Percentiles rank a stretch among this genome's conserved stretches.
Conservation (phyloP, 1,284 basidiomycete genomes). For the Volvariella surrecta region DNA sequence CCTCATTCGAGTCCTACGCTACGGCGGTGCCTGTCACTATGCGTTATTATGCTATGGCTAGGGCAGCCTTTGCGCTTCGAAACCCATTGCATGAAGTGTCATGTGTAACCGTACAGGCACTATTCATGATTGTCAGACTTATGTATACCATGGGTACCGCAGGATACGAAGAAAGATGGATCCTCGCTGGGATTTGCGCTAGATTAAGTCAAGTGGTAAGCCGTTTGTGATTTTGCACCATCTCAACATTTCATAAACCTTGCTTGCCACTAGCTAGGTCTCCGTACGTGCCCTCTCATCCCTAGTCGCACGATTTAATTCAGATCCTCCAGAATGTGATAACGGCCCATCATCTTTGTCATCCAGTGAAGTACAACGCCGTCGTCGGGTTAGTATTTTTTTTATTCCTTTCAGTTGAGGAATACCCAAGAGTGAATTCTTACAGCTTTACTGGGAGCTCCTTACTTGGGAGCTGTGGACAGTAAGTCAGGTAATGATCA, state of each 20-base stretch:
- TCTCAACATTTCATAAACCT: slow-evolving; percentile 2
- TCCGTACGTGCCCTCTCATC: slow-evolving; percentile 30
- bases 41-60: slow-evolving; percentile 34
- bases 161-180: slow-evolving; percentile 37
- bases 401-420: neutral
- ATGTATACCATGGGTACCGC: slow-evolving; percentile 34
- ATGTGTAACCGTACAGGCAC: slow-evolving; percentile 35
- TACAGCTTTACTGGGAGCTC: slow-evolving; percentile 46
- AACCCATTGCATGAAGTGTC: slow-evolving; percentile 35
- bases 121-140: slow-evolving; percentile 38
- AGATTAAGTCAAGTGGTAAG: slow-evolving; percentile 37
- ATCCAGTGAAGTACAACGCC: slow-evolving; percentile 40
- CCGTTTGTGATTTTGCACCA: slow-evolving; percentile 2
- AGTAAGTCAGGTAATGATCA: slow-evolving; percentile 21
- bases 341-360: slow-evolving; percentile 41
- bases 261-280: slow-evolving; percentile 30
- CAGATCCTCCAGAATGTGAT: slow-evolving; percentile 32
- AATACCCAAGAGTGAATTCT: neutral
- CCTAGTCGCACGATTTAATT: neutral
- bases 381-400: slow-evolving; percentile 25
- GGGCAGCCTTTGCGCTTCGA: slow-evolving; percentile 36
- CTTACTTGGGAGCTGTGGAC: slow-evolving; percentile 41
- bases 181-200: slow-evolving; percentile 34
- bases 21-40: slow-evolving; percentile 22
- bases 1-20: slow-evolving; percentile 28